These are phyloP conservation scores for Sesbania bispinosa DNA, from an alignment of 306 rosid genomes.

Conservation along the genomic window DNA sequence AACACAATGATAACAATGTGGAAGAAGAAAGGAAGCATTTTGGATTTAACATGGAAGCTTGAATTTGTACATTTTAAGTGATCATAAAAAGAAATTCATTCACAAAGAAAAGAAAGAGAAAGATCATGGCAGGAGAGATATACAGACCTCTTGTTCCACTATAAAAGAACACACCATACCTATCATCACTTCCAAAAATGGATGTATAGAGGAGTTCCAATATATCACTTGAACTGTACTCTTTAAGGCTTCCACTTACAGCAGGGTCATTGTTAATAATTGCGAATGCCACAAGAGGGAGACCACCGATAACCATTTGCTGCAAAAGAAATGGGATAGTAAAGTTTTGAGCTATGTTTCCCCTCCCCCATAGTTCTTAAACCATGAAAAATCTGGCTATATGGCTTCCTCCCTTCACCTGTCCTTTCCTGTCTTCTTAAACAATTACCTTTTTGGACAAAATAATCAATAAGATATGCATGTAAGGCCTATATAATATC, in stretches of 20 bases:
- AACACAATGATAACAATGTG: slow-evolving; percentile 5
- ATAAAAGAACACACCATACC: slow-evolving; percentile 90
- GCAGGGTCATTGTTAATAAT: slow-evolving; percentile 76
- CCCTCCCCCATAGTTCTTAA: slow-evolving; percentile 10
- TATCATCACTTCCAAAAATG: slow-evolving; percentile 90
- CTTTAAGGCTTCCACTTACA: slow-evolving; percentile 53
- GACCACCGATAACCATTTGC: slow-evolving; percentile 97
- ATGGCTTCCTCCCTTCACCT: neutral
- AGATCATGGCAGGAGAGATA: neutral
- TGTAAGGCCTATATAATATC: neutral
- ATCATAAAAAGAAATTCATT: neutral
- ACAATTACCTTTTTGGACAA: neutral
- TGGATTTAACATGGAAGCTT: slow-evolving; percentile 4
- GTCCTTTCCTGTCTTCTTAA: neutral
- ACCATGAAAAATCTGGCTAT: neutral
- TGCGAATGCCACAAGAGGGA: slow-evolving; percentile 63
- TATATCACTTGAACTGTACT: slow-evolving; percentile 56
- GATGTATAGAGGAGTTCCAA: slow-evolving; percentile 83
- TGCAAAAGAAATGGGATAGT: slow-evolving; percentile 36
- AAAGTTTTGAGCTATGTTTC: neutral
- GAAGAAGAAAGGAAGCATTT: slow-evolving; percentile 21
- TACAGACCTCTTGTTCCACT: slow-evolving; percentile 87
- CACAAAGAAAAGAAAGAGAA: neutral
- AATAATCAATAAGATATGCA: neutral
- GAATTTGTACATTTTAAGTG: neutral